Percentiles rank a stretch among this genome's conserved stretches.
These are phyloP conservation scores for Vaccinium macrocarpon DNA, from an alignment of 148 eudicot species.

Conservation along the genomic window DNA sequence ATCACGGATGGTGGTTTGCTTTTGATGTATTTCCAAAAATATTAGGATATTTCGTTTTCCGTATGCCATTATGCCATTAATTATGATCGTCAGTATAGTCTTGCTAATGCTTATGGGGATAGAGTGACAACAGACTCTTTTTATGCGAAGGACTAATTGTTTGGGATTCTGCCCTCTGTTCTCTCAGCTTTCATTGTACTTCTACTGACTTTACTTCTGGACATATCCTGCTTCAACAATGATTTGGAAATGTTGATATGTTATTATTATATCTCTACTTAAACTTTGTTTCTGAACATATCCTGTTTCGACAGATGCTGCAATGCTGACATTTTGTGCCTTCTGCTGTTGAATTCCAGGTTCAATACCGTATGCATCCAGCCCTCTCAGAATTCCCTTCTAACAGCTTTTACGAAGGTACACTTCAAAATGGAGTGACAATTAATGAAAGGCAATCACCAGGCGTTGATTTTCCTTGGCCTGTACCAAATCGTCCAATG, in stretches of 20 bases:
- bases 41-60: not conserved
- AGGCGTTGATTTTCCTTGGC: constrained; percentile 99
- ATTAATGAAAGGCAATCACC: constrained; percentile 88
- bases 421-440: constrained; percentile 98
- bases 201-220: not conserved
- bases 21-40: not conserved
- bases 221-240: not conserved
- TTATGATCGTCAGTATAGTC: not conserved
- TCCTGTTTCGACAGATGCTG: not conserved
- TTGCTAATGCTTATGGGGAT: not conserved
- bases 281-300: constrained; percentile 1
- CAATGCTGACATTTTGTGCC: not conserved
- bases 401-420: constrained; percentile 97
- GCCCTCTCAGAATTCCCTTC: constrained; percentile 96
- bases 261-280: too few species aligned
- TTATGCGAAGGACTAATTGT: not conserved
- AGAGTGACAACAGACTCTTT: not conserved
- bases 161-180: not conserved
- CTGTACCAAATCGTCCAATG: constrained; percentile 98
- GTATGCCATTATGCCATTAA: not conserved
- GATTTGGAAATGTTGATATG: too few species aligned
- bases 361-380: constrained; percentile 99
- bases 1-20: not conserved
- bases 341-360: constrained; percentile 38
- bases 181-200: not conserved